Evolutionary conservation across 106 monocot species (phyloP), one percentile per base, ranked within the genome.

Genomic region (Dendrobium catenatum): DNA sequence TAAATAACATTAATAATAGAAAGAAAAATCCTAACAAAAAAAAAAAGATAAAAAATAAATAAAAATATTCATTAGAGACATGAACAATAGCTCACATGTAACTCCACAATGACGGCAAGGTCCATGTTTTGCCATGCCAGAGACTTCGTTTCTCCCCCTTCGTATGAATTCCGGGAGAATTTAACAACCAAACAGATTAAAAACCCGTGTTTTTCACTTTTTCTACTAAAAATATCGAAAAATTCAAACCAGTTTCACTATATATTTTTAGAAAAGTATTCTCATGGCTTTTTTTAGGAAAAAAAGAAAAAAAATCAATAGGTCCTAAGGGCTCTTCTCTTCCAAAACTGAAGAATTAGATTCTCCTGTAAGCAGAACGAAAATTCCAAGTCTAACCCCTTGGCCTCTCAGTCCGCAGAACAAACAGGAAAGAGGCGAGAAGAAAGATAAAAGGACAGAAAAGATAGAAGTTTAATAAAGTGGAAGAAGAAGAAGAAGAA

Each of bases 31-130:
- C 33, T 55, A 24, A 31, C 26, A 6, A 22, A 29, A 68, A 27
- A 27, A 68, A 26, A 29, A 80, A 46, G 47, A 42, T 51, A 40
- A 42, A 40, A 40, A 51, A 9, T 16, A 76, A 68, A 56, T 68
- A 80, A 81, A 77, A 75, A 66, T 49, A 77, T 51, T 31, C 73
- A 55, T n/a, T 7, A 56, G 51, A 78, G 84, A 51, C 51, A 81
- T 84, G 81, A 86, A 86, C 66, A 90, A 80, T 81, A 85, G 89
- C 98, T 98, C 94, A 98, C 98, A 93, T 88, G 98, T 98, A 80
- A 95, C 93, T 84, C 98, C 94, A 89, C 98, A 98, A 86, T 98
- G 98, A 74, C 84, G 79, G 93, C 98, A 98, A 89, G 98, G 98
- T 79, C 98, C 98, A 75, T 93, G 88, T 88, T 98, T 98, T 75